Conservation (phyloP, 306 rosid species). For the cucumber (Cucumis sativus) region DNA sequence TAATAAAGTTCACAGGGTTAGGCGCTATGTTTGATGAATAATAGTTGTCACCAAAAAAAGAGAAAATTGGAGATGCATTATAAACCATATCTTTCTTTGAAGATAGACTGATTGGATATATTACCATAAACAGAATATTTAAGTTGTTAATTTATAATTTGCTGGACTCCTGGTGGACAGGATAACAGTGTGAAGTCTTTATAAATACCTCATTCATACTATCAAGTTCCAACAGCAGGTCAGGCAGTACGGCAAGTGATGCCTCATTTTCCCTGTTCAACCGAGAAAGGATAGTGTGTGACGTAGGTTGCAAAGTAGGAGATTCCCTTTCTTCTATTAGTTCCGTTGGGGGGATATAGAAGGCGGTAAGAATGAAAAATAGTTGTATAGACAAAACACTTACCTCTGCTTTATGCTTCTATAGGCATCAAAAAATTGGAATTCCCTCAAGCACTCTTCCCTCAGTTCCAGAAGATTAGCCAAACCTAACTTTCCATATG, state of each 20-base stretch:
- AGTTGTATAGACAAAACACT: not conserved
- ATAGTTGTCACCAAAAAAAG: not conserved
- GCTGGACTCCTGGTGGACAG: not conserved
- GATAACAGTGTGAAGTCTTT: not conserved
- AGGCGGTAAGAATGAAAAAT: not conserved
- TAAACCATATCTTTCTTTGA: not conserved
- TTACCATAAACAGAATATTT: not conserved
- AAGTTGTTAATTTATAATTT: not conserved
- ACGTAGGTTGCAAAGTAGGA: not conserved
- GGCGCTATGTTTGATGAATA: not conserved
- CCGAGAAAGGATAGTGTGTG: not conserved
- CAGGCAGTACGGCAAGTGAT: constrained; percentile 95
- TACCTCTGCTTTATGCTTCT: constrained; percentile 96
- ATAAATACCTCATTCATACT: constrained; percentile 73
- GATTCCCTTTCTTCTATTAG: not conserved
- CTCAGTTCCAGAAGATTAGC: constrained; percentile 94
- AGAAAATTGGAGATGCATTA: not conserved
- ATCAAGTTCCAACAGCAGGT: constrained; percentile 81
- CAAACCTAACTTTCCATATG: constrained; percentile 89
- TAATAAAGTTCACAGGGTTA: not conserved
- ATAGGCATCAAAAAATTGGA: constrained; percentile 88
- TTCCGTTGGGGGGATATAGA: not conserved
- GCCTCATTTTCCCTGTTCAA: constrained; percentile 89
- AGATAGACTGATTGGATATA: not conserved
- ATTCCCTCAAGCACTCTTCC: constrained; percentile 99